Evolutionary conservation across 257 asterid species (phyloP), one percentile per base, ranked within the genome.

Genomic region (Agastache rugosa): DNA sequence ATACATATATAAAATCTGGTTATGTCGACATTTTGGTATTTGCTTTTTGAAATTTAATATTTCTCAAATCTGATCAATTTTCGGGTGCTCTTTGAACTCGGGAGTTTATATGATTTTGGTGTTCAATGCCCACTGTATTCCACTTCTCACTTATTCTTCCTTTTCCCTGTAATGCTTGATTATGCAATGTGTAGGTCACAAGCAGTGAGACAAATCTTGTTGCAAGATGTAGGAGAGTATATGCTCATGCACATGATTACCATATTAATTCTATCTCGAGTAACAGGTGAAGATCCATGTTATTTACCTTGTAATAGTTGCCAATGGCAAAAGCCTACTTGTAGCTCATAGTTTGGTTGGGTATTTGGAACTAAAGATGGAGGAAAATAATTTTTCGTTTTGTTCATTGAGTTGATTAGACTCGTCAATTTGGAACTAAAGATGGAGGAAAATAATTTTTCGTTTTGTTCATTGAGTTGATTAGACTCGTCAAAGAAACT

Each of bases 161-260:
- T 64, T 61, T 59, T 16, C 31, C 11, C 31, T 59, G 15, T 78
- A 45, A 85, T 72, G 34, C 58, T 56, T 80, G 82, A 44, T 72
- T 59, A 41, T 74, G 67, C 69, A 64, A 70, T 73, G 44, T 78
- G 74, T 71, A 91, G 97, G 92, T 91, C 77, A 78, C 96, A 74
- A 86, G 93, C 88, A 78, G 79, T 58, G 97, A 91, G 85, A 85
- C 90, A 75, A 89, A 82, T 78, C 93, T 91, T 76, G 86, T 83
- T 55, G 97, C 96, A 41, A 86, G 89, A 83, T 91, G 97, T 74
- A 84, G 93, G 83, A 89, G 97, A 86, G 90, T 91, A 56, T 91
- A 91, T 79, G 93, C 97, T 11, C 97, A 91, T 80, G 97, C 97
- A 5, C 97, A 91, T 75, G 97, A 91, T 80, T 91, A 91, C 84